These are phyloP conservation scores for Suillus subalutaceus DNA, from an alignment of 768 basidiomycete species.

Conservation along the genomic window DNA sequence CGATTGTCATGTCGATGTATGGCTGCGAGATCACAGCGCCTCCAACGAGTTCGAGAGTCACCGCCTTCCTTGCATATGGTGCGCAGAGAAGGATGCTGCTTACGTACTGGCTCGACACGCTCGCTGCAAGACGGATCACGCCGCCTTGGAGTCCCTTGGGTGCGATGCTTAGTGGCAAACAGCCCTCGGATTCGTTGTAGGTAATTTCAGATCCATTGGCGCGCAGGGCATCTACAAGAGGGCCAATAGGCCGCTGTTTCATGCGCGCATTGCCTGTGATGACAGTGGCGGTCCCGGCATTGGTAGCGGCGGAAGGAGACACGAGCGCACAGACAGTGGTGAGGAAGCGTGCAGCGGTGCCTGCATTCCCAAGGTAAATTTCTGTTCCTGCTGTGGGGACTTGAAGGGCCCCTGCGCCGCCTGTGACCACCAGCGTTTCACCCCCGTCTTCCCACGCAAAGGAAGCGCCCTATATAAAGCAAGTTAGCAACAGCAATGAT, in stretches of 20 bases:
- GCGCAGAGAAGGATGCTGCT: constrained; percentile 96
- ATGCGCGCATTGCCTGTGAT: constrained; percentile 98
- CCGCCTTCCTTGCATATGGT: constrained; percentile 84
- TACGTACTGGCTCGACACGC: constrained; percentile 97
- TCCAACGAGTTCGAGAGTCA: constrained; percentile 88
- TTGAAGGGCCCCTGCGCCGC: constrained; percentile 79
- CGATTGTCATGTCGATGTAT: constrained; percentile 99
- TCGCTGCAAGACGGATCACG: constrained; percentile 85
- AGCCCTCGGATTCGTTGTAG: constrained; percentile 80
- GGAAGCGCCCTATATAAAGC: constrained; percentile 67
- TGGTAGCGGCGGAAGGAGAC: constrained; percentile 44
- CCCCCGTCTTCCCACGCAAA: constrained; percentile 97
- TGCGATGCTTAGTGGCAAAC: constrained; percentile 85
- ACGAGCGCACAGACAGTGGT: constrained; percentile 95
- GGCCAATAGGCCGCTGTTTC: constrained; percentile 98
- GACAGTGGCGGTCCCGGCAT: constrained; percentile 56
- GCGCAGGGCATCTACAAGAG: constrained; percentile 87
- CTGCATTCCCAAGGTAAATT: constrained; percentile 95
- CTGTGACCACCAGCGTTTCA: constrained; percentile 90
- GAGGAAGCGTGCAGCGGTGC: constrained; percentile 96
- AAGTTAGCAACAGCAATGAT: constrained; percentile 7
- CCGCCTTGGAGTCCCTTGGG: constrained; percentile 84
- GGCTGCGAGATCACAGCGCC: constrained; percentile 98
- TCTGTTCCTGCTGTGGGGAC: constrained; percentile 83
- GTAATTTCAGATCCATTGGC: constrained; percentile 79